Percentiles rank a stretch among this genome's conserved stretches.
Conservation (phyloP, 1,284 basidiomycete species). For the Abortiporus biennis region DNA sequence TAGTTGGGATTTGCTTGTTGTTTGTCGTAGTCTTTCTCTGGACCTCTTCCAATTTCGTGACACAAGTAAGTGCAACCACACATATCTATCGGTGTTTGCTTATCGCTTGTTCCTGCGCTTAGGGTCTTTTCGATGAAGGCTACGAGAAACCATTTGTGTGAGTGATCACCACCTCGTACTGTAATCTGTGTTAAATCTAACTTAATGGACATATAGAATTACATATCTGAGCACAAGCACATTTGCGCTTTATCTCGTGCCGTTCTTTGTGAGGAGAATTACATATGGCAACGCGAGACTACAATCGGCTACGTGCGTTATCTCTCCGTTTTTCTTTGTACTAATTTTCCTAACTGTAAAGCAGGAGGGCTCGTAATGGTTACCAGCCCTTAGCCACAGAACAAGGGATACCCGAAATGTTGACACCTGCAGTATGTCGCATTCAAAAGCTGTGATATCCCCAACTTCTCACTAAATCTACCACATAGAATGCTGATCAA, state of each 20-base stretch:
- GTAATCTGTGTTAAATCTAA: not conserved
- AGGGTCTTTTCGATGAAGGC: constrained; percentile 68
- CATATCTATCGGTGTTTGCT: not conserved
- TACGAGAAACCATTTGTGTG: constrained; percentile 81
- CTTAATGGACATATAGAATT: constrained; percentile 37
- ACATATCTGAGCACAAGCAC: constrained; percentile 88
- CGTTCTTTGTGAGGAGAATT: constrained; percentile 45
- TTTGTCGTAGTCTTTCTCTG: constrained; percentile 81
- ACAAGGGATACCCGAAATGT: constrained; percentile 18
- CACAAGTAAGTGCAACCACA: constrained; percentile 47
- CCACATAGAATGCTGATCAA: constrained; percentile 9
- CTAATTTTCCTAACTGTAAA: too few relatives aligned
- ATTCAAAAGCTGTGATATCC: not conserved
- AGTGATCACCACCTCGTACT: too few relatives aligned
- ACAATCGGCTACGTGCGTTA: constrained; percentile 5
- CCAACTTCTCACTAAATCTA: constrained; percentile 1
- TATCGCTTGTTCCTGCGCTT: constrained; percentile 1
- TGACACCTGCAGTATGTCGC: constrained; percentile 13
- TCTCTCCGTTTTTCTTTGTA: too few relatives aligned
- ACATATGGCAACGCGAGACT: constrained; percentile 10
- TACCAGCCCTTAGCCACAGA: constrained; percentile 33
- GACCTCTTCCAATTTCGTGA: constrained; percentile 77
- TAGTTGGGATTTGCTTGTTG: constrained; percentile 67
- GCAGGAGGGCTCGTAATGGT: too few relatives aligned
- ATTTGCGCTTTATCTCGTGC: constrained; percentile 87